Evolutionary conservation across 768 basidiomycete species (phyloP), one percentile per base, ranked within the genome.

Genomic region (Russula ochroleuca): DNA sequence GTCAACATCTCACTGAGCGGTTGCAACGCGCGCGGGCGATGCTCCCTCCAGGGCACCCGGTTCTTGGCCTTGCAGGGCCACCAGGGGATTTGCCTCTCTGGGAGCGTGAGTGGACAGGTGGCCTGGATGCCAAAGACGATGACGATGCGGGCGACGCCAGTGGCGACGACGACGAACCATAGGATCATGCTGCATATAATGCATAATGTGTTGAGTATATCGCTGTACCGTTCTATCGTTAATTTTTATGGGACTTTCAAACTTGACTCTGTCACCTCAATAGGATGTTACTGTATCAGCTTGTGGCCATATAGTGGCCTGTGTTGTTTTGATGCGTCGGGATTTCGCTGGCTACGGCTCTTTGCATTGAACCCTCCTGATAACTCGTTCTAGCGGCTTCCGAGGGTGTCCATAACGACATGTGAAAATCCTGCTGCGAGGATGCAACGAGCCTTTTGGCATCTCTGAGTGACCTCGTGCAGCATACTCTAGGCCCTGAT

Each of bases 41-140:
- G 45, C 79, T 93, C 2, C 82, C 85, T 1, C 79, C 77, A 5
- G 79, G 81, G 3, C 89, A 93, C 70, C 87, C 84, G 5, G 79
- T 81, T 13, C 78, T 83, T 23, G 69, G 70, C 4, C 75, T 78
- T 64, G 51, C 64, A 41, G 53, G 21, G 21, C 53, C 63, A 52
- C 59, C 66, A 41, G 64, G 62, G 23, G 74, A 67, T 61, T 69
- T 56, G 48, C 83, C 84, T 33, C 76, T 86, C 21, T 94, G 92
- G 92, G 90, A 93, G 71, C 81, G 88, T 47, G 84, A 86, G 65
- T 94, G 92, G 92, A 85, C 84, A 47, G 90, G 92, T 17, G 92
- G 90, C 0, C 79, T 82, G 59, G 54, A 79, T 14, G 48, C n/a
- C 59, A 63, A 67, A 33, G 64, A 66, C 33, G 66, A 69, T 53